Base-by-base conservation (phyloP, 2,329 filamentous ascomycete species). In the Trichoderma koningii region DNA sequence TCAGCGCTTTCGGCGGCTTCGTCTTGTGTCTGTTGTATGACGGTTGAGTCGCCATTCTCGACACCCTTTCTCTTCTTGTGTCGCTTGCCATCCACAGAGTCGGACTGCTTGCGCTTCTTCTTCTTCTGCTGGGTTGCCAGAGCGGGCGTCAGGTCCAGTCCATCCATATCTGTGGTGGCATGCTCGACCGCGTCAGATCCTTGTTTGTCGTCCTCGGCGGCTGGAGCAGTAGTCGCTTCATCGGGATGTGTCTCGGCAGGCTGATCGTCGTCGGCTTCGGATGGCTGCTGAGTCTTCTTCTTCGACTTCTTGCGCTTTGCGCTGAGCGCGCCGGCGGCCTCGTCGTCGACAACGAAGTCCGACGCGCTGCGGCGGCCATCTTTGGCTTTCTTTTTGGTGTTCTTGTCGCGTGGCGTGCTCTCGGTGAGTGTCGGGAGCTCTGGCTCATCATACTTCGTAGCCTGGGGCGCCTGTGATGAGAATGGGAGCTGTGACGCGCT, bases 81-180 rank as follows among this genome's bases (percentile, higher is more conserved):
- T 38, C 70, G 69, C 64, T 75, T 75, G n/a, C 69, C 69, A 10
- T 76, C 75, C 6, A 68, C 60, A 2, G 72, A 71, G 56, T 73
- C 71, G 5, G 73, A 72, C 1, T 70, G 63, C 64, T 73, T 76
- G 68, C 76, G 74, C 66, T 77, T 77, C 68, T 74, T 73, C 68
- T 74, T 73, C 65, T 73, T 77, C 17, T 70, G 60, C 19, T 73
- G 71, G 3, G 69, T 65, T 26, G 71, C 68, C 45, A 70, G 64
- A 30, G 67, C 55, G 2, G 62, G 59, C 3, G 57, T 60, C 28
- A 70, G 71, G 10, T 73, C 70, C 41, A 65, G 62, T 19, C 67
- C 60, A n/a, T 55, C 26, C 30, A 63, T 45, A 44, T 66, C 70
- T 17, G 57, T 50, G 45, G 64, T 56, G 28, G 61, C 53, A 42